phyloP scores from a whole-genome alignment of 768 basidiomycete species.

The Russula emetica region DNA sequence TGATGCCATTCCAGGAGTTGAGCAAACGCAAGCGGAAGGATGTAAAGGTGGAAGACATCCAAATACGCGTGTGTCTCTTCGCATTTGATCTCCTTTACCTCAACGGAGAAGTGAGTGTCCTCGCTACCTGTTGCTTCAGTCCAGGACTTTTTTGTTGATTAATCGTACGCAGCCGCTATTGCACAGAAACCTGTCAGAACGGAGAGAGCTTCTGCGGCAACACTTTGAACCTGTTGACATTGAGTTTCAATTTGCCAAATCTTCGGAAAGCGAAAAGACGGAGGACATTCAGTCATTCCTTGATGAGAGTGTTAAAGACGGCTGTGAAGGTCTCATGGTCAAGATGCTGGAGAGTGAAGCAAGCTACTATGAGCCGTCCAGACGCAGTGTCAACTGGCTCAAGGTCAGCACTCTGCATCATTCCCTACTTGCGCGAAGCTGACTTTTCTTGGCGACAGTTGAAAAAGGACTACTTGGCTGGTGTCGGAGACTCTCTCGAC shows the following conservation, averaged over 20 bases:
- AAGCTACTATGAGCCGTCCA: constrained; percentile 92
- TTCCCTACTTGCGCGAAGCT: not conserved
- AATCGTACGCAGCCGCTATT: constrained; percentile 63
- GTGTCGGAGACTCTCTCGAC: constrained; percentile 95
- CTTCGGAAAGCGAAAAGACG: constrained; percentile 80
- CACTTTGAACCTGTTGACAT: constrained; percentile 80
- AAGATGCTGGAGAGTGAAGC: constrained; percentile 94
- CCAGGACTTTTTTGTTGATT: not conserved
- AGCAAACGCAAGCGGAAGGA: constrained; percentile 95
- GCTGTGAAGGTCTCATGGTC: constrained; percentile 98
- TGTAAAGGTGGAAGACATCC: constrained; percentile 95
- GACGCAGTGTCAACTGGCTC: constrained; percentile 95
- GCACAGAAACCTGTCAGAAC: constrained; percentile 65
- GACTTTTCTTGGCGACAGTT: constrained; percentile 49
- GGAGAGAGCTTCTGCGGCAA: constrained; percentile 69
- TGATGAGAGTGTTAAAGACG: constrained; percentile 95
- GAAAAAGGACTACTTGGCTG: constrained; percentile 97
- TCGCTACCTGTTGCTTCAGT: constrained; percentile 1
- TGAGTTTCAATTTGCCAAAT: constrained; percentile 92
- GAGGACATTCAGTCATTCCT: constrained; percentile 95
- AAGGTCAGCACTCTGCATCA: constrained; percentile 55
- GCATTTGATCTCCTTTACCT: constrained; percentile 95
- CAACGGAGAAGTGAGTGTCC: constrained; percentile 83
- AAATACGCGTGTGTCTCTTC: constrained; percentile 93
- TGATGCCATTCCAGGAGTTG: constrained; percentile 98